Evolutionary conservation across 306 rosid species (phyloP), one percentile per base, ranked within the genome.

Genomic region (Lathyrus tuberosus): DNA sequence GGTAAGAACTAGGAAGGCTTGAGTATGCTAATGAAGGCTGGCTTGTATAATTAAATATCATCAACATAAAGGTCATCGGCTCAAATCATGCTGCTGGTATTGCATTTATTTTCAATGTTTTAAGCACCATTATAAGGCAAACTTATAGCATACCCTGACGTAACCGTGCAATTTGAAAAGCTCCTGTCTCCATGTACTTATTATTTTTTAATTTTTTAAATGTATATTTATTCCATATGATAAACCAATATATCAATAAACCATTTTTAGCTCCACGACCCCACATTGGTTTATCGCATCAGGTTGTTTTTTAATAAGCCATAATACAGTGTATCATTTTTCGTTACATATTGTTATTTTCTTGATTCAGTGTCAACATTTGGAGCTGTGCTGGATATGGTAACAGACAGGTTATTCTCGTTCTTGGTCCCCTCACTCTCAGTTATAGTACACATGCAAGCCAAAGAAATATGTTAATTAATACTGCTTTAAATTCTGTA

Each of bases 301-400:
- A 40, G 15, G 53, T 24, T 64, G 38, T 42, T 64, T 8, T 42
- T 64, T 38, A 30, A 72, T 64, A 15, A 48, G 46, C 20, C 52
- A 41, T 10, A 54, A 38, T 14, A 13, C 38, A 66, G 71, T 66
- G 64, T 67, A 52, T 38, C 65, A 35, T 22, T 49, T 37, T 49
- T 71, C 33, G 15, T 42, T 20, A 69, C 56, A 46, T 65, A 1
- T 62, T 63, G 58, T 76, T 64, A 42, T 59, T 78, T 73, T 63
- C 20, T 41, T 71, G 82, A 68, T 82, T 87, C 87, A 94, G 99
- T 91, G 77, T 91, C 97, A 63, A 94, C 96, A 61, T 94, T 94
- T 79, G 99, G 99, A 71, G 96, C 99, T 70, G 99, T 94, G 82
- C 84, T 94, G 84, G 99, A 94, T 87, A 94, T 94, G 97, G 81